Percentiles rank a stretch among this genome's conserved stretches.
phyloP scores from a whole-genome alignment of 257 asterid species.

The Rauvolfia tetraphylla region DNA sequence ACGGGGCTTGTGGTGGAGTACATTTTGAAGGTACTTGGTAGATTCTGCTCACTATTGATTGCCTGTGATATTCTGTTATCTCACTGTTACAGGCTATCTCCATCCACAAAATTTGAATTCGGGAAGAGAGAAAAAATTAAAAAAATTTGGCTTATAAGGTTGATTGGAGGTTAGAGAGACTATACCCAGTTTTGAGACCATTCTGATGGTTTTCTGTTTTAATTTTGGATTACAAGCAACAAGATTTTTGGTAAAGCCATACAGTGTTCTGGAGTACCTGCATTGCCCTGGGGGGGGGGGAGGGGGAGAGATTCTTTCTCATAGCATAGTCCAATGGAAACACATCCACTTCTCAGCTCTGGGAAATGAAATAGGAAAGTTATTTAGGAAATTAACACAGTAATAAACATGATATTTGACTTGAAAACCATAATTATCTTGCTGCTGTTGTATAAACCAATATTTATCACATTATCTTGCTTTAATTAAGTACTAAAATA shows the following conservation, averaged over 20 bases:
- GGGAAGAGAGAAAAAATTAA: neutral
- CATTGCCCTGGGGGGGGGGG: too few relatives aligned
- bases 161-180: too few relatives aligned
- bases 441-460: neutral
- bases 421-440: neutral
- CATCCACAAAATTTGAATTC: neutral
- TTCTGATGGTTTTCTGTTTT: neutral
- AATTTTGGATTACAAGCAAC: neutral
- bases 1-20: conserved; percentile 76
- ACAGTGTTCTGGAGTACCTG: neutral
- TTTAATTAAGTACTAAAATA: conserved; percentile 23
- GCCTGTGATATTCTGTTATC: neutral
- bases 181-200: neutral
- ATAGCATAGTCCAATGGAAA: neutral
- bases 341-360: neutral
- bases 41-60: conserved; percentile 19
- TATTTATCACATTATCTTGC: neutral
- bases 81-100: neutral
- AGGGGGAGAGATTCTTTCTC: too few relatives aligned
- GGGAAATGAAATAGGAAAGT: neutral
- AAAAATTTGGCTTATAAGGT: neutral
- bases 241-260: too few relatives aligned
- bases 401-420: neutral
- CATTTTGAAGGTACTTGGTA: conserved; percentile 71
- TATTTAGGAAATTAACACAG: neutral